Evolutionary conservation across 2,329 filamentous ascomycete genomes (phyloP).

Genomic region (Furcasterigmium furcatum): DNA sequence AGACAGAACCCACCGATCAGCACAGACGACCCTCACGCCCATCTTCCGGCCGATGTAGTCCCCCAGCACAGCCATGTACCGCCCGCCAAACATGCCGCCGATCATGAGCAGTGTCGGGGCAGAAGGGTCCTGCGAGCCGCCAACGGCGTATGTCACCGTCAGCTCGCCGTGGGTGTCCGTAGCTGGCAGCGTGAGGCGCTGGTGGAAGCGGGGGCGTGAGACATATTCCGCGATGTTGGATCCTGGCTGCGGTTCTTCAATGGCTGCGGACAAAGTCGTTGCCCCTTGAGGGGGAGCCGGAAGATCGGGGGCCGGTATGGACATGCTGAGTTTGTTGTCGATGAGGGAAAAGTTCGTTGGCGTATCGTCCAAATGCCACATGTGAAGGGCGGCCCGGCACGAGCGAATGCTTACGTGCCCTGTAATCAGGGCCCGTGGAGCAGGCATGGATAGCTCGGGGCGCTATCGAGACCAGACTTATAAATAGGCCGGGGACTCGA

Average conservation of each 20-base stretch:
- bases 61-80: constrained; percentile 22
- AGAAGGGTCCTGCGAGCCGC: neutral
- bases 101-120: constrained; percentile 29
- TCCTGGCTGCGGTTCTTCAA: constrained; percentile 17
- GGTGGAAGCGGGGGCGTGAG: constrained; percentile 4
- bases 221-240: neutral
- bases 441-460: no score
- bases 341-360: no score
- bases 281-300: no score
- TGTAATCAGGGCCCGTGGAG: no score
- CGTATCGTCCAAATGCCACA: no score
- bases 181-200: constrained; percentile 6
- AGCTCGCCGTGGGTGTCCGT: constrained; percentile 7
- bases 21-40: constrained; percentile 27
- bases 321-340: no score
- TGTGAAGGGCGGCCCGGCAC: no score
- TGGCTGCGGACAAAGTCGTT: no score
- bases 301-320: no score
- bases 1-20: neutral
- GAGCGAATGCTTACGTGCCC: no score
- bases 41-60: constrained; percentile 23
- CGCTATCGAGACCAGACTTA: no score
- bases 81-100: constrained; percentile 31
- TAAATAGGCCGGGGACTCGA: no score
- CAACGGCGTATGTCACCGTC: constrained; percentile 8